phyloP scores from a whole-genome alignment of 495 filamentous ascomycete species.

The Lasiosphaeriaceae sp. region DNA sequence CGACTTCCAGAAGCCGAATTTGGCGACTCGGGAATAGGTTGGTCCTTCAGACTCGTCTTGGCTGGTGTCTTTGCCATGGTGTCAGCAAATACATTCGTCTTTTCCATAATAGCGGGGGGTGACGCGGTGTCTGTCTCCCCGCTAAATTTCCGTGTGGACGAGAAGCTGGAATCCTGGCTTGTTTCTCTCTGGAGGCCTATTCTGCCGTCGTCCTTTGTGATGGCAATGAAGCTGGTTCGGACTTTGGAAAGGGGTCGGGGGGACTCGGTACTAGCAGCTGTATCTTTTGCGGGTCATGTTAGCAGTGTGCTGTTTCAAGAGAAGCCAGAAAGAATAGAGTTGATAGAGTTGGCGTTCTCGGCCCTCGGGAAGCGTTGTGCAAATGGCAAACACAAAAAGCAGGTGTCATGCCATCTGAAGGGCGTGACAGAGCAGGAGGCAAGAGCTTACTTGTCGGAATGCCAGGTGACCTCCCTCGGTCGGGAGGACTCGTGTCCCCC shows the following conservation, averaged over 20 bases:
- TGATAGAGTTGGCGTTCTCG: background rate
- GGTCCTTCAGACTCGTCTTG: constrained; percentile 30
- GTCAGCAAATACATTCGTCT: constrained; percentile 27
- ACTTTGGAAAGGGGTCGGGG: constrained; percentile 71
- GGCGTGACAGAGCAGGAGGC: constrained; percentile 3
- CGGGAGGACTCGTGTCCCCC: constrained; percentile 58
- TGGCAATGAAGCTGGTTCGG: constrained; percentile 76
- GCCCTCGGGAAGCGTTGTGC: background rate
- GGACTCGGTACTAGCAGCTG: constrained; percentile 27
- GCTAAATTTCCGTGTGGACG: constrained; percentile 32
- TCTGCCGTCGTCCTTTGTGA: constrained; percentile 57
- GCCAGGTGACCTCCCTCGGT: constrained; percentile 70
- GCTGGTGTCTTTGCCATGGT: constrained; percentile 23
- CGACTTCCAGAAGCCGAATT: constrained; percentile 12
- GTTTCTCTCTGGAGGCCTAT: constrained; percentile 40
- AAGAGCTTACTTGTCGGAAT: constrained; percentile 27
- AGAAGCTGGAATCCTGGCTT: constrained; percentile 40
- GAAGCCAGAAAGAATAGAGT: background rate
- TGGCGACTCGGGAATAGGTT: constrained; percentile 34
- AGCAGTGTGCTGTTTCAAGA: background rate
- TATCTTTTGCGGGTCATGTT: constrained; percentile 6
- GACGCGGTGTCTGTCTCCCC: constrained; percentile 32
- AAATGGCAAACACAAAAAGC: background rate
- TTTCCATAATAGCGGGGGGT: constrained; percentile 28
- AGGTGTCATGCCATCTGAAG: background rate